These are phyloP conservation scores for Capsaspora owczarzaki DNA, from an alignment of 78 protist species.

Conservation along the genomic window DNA sequence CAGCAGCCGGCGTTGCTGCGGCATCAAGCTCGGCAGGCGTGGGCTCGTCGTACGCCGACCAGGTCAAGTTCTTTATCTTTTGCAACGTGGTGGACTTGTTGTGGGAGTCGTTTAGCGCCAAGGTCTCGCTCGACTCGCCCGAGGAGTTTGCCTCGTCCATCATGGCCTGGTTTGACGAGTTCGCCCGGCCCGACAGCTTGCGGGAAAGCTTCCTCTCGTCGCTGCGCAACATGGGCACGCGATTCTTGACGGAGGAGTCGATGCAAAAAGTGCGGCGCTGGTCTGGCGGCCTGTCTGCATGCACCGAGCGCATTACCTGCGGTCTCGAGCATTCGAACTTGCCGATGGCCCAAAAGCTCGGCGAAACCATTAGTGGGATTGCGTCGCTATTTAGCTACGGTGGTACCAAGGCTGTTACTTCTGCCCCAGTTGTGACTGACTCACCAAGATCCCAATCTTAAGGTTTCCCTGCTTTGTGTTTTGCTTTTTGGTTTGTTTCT, in stretches of 20 bases:
- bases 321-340: conserved; percentile 9
- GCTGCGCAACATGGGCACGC: conserved; percentile 12
- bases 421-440: no score
- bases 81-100: conserved; percentile 26
- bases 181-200: conserved; percentile 18
- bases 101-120: conserved; percentile 22
- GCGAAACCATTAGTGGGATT: conserved; percentile 11
- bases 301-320: conserved; percentile 11
- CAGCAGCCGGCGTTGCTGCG: no score
- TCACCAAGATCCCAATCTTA: no score
- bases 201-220: conserved; percentile 20
- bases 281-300: conserved; percentile 10
- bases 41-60: no score
- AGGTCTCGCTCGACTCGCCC: conserved; percentile 22
- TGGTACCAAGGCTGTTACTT: no score
- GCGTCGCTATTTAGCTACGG: neutral
- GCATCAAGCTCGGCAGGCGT: no score
- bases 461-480: no score
- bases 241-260: conserved; percentile 17
- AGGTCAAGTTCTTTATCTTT: conserved; percentile 8
- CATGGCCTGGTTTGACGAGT: conserved; percentile 30
- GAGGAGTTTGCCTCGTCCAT: conserved; percentile 21
- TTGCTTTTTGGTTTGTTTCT: no score
- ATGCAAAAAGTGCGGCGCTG: conserved; percentile 9
- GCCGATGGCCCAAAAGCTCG: conserved; percentile 27